Evolutionary conservation across 1,284 basidiomycete species (phyloP), one percentile per base, ranked within the genome.

Genomic region (Trichosporon ovoides): DNA sequence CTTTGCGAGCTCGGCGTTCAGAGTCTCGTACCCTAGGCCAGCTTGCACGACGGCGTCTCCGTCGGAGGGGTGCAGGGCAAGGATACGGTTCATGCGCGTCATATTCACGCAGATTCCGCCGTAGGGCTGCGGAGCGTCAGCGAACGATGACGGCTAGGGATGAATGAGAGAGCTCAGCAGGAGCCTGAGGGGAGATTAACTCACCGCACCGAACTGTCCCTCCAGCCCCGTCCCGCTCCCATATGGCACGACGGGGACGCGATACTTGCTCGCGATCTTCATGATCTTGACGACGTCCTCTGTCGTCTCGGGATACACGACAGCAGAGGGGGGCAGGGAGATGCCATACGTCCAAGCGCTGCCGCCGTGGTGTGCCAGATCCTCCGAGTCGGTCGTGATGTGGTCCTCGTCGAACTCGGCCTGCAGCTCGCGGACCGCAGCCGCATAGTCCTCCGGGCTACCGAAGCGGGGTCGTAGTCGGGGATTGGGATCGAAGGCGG

Each of bases 101-200:
- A 96, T 80, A 74, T 96, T 91, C 16, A 95, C 78, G 63, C 87
- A 91, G 56, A 94, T 89, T 2, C 87, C 85, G 6, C 88, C 88
- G 69, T 50, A 80, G 53, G 71, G 75, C 57, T 67, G 37, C n/a
- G n/a, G n/a, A n/a, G 1, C 28, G 28, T 31, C 28, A 31, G 28
- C n/a, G 7, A 38, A 9, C 7, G n/a, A n/a, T n/a, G n/a, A n/a
- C n/a, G n/a, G n/a, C n/a, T n/a, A n/a, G n/a, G 22, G 24, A 13
- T 11, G 7, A 36, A 7, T 31, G 28, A 31, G 9, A 31, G 28
- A n/a, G n/a, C n/a, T n/a, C n/a, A n/a, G n/a, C n/a, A n/a, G n/a
- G n/a, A n/a, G n/a, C n/a, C n/a, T n/a, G n/a, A n/a, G n/a, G n/a
- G n/a, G n/a, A n/a, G n/a, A n/a, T n/a, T n/a, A n/a, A 56, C 58